Percentiles rank a stretch among this genome's conserved stretches.
Conservation (phyloP, 2,329 filamentous ascomycete genomes). For the Colletotrichum somersetense region DNA sequence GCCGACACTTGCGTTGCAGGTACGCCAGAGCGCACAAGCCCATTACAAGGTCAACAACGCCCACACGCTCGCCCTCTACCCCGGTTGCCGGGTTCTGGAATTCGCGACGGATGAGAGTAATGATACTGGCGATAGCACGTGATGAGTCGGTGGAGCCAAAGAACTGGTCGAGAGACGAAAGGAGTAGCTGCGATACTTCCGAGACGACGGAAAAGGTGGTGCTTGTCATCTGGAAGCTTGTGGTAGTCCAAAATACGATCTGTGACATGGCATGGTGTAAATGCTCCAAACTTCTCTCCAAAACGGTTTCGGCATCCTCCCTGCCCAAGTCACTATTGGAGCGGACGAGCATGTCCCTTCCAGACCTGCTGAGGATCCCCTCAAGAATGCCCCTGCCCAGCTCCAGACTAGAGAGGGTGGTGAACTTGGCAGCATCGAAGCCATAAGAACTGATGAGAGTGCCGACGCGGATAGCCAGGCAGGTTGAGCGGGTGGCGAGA, state of each 20-base stretch:
- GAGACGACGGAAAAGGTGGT: constrained; percentile 67
- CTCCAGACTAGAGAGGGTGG: constrained; percentile 69
- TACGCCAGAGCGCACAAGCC: constrained; percentile 73
- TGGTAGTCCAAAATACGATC: constrained; percentile 71
- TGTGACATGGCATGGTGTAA: constrained; percentile 70
- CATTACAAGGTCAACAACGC: constrained; percentile 71
- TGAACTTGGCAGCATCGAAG: constrained; percentile 66
- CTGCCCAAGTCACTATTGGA: constrained; percentile 61
- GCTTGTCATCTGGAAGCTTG: constrained; percentile 70
- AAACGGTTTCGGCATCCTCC: constrained; percentile 66
- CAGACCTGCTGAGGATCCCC: constrained; percentile 65
- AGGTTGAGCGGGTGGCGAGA: constrained; percentile 70
- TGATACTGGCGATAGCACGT: constrained; percentile 74
- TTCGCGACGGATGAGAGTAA: constrained; percentile 73
- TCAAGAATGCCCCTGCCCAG: constrained; percentile 68
- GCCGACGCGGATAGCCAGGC: constrained; percentile 67
- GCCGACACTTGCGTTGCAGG: constrained; percentile 69
- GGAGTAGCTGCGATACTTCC: constrained; percentile 68
- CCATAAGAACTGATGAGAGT: constrained; percentile 65
- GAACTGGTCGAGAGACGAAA: constrained; percentile 72
- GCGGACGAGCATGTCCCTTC: constrained; percentile 59
- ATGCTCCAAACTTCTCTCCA: constrained; percentile 68
- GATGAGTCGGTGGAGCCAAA: constrained; percentile 79
- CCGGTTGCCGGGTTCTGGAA: constrained; percentile 74
- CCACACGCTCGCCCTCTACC: constrained; percentile 68